phyloP scores from a whole-genome alignment of 257 asterid genomes.

The Echium plantagineum region DNA sequence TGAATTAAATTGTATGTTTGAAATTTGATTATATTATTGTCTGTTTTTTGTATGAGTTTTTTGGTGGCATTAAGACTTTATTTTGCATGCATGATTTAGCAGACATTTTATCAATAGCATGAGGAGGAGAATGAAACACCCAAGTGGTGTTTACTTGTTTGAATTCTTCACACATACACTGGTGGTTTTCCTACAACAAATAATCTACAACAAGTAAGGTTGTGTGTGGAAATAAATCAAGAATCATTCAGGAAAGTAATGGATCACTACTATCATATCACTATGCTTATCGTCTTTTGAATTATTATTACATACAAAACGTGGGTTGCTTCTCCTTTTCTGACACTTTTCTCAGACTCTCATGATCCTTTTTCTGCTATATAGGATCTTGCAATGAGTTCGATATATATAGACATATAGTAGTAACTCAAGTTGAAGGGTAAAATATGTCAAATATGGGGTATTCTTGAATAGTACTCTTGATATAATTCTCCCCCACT shows the following conservation, averaged over 20 bases:
- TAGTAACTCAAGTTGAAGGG: too few relatives aligned
- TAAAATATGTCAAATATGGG: too few relatives aligned
- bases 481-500: too few relatives aligned
- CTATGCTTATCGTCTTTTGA: neutral
- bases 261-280: neutral
- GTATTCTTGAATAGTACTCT: too few relatives aligned
- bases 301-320: neutral
- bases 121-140: slow-evolving; percentile 7
- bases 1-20: neutral
- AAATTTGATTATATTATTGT: too few relatives aligned
- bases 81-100: neutral
- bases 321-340: neutral
- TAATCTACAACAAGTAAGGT: neutral
- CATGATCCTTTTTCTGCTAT: neutral
- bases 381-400: neutral
- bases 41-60: slow-evolving; percentile 3
- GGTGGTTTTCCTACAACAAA: neutral
- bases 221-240: neutral
- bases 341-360: neutral
- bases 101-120: slow-evolving; percentile 1
- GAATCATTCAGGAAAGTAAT: neutral
- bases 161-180: neutral
- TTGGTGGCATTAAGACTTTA: neutral
- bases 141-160: neutral
- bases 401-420: neutral